phyloP scores from a whole-genome alignment of 495 filamentous ascomycete species.

The Arthonia radiata region DNA sequence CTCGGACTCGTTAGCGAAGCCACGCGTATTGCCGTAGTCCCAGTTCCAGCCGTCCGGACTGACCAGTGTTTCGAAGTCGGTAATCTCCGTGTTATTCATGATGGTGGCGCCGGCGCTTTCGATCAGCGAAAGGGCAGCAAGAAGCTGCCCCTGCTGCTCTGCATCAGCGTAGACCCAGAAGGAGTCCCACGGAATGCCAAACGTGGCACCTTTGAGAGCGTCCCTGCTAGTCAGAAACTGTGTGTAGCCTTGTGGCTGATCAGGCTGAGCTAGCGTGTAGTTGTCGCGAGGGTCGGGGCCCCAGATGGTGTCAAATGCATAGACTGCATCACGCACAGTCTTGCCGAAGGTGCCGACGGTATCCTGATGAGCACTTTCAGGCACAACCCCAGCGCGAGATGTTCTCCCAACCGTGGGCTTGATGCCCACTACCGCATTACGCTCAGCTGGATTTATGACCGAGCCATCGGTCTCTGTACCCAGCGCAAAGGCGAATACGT shows the following conservation, averaged over 20 bases:
- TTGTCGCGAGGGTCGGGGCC: conserved; percentile 31
- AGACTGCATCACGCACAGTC: conserved; percentile 40
- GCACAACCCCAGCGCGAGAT: conserved; percentile 37
- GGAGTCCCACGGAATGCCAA: conserved; percentile 44
- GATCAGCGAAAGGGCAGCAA: conserved; percentile 28
- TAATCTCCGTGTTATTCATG: conserved; percentile 45
- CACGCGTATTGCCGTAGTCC: conserved; percentile 27
- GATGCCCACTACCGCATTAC: conserved; percentile 39
- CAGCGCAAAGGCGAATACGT: conserved; percentile 33
- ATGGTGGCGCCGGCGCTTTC: conserved; percentile 36
- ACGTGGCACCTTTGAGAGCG: conserved; percentile 32
- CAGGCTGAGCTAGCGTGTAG: conserved; percentile 29
- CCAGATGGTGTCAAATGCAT: conserved; percentile 40
- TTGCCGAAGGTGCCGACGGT: conserved; percentile 39
- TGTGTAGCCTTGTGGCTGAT: conserved; percentile 23
- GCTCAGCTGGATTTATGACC: conserved; percentile 44
- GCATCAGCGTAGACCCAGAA: conserved; percentile 36
- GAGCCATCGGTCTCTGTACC: conserved; percentile 58
- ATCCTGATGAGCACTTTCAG: conserved; percentile 39
- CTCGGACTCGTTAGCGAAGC: conserved; percentile 42
- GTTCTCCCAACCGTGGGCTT: conserved; percentile 43
- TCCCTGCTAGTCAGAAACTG: conserved; percentile 26
- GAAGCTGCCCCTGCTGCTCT: conserved; percentile 25
- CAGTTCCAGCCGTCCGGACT: conserved; percentile 43
- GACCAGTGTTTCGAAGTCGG: conserved; percentile 32